Base-by-base conservation (phyloP, 2,329 filamentous ascomycete genomes). In the Fusarium austroafricanum region DNA sequence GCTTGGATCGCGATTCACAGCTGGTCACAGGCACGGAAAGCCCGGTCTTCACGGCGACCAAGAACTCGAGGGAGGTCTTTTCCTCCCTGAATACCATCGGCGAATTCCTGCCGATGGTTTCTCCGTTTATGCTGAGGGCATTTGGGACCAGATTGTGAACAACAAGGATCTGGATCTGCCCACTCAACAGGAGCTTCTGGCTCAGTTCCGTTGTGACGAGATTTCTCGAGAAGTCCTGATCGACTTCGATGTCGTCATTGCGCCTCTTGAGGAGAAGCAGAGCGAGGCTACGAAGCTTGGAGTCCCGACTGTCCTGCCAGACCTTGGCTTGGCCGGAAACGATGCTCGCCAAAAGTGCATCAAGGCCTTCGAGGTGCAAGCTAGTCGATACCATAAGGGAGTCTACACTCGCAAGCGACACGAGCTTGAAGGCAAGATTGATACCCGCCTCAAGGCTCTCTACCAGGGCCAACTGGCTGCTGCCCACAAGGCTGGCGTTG, bases 121-220 rank as follows among this genome's bases (percentile, higher is more conserved):
- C 76, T 92, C 95, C 0, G 86, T 94, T 61, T 99, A 99, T 74
- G 94, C 96, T 1, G 90, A 96, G 77, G 93, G 94, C 39, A 89
- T 99, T 43, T 99, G 96, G 96, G 94, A 98, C 75, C 95, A 98
- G 80, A 99, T 99, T 76, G 94, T 97, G 73, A 92, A 95, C 83
- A 99, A 99, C 85, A 99, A 99, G 80, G 96, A 99, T 75, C 85
- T 99, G 55, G 96, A 99, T 79, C 81, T 99, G 61, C 96, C 96
- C 5, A 98, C 96, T 0, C 96, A 99, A 78, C 96, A 99, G 80
- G 96, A 99, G 78, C 86, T 99, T 44, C 86, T 99, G 53, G 96
- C 96, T 12, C 96, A 99, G 78, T 99, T 98, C 83, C 89, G 96
- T 70, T 99, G 96, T 79, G 96, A 99, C 77, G 96, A 99, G 80